Evolutionary conservation across 345 rosid genomes (phyloP), one percentile per base, ranked within the genome.

Genomic region (Dimocarpus longan): DNA sequence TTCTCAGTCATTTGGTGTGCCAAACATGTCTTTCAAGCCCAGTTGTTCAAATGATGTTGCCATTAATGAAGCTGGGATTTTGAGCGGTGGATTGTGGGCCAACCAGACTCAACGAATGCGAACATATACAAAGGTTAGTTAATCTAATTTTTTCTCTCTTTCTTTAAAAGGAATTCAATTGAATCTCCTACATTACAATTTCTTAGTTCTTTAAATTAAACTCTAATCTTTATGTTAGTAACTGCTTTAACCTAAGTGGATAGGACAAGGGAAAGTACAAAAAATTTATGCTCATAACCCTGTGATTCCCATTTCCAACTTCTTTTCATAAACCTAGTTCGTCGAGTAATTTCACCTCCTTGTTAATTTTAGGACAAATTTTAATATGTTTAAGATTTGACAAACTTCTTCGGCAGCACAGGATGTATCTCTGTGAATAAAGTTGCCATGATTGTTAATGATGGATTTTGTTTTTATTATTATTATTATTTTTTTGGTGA

Each of bases 1-100:
- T 81, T 84, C 99, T 63, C 99, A 96, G 83, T 92, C 99, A 43
- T 93, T 96, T 77, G 98, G 94, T 44, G 82, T 94, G 80, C 94
- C 97, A n/a, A 91, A 83, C 83, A 84, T 96, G 46, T 86, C 97
- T 24, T 89, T 90, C 84, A 93, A 91, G 79, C 82, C 95, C 12
- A 88, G 91, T 16, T 90, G 95, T 76, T 88, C 98, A 56, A 94
- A 87, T 37, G 97, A 94, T 71, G 88, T 89, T 67, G 82, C 90
- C 74, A 91, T 95, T 71, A 90, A 85, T 70, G 99, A 93, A 70
- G 65, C 96, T 32, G 97, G 93, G 66, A 90, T 92, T 80, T 81
- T 93, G 73, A 90, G 90, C 81, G 90, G 91, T 13, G 99, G 98
- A 67, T 71, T 89, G 52, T 95, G 98, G 99, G 85, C 89, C 44